A percentile compares a stretch with the other conserved stretches of the same genome.
These are phyloP conservation scores for Ophiocordyceps camponoti-rufipedis DNA, from an alignment of 2,329 filamentous ascomycete species.

Conservation along the genomic window DNA sequence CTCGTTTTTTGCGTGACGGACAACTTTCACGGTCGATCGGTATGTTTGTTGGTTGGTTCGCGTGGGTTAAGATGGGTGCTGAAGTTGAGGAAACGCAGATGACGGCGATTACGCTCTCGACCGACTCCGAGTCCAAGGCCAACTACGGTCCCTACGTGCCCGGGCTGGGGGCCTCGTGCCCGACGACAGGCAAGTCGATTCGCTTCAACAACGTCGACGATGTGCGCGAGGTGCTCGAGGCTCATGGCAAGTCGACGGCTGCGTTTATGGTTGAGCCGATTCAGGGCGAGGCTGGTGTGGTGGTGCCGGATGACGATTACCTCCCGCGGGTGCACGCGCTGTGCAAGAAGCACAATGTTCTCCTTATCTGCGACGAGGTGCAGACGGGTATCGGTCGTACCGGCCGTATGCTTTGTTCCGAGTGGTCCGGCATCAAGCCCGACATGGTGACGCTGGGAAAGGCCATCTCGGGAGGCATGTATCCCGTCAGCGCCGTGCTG, in stretches of 20 bases:
- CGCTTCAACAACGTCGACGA: slow-evolving; percentile 75
- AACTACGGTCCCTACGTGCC: slow-evolving; percentile 96
- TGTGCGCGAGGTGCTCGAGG: slow-evolving; percentile 60
- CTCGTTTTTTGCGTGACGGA: slow-evolving; percentile 69
- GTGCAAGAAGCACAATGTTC: slow-evolving; percentile 87
- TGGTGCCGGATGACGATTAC: slow-evolving; percentile 85
- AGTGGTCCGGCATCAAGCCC: slow-evolving; percentile 91
- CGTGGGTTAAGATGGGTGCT: too few species aligned
- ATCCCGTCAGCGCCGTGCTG: slow-evolving; percentile 90
- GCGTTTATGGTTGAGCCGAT: slow-evolving; percentile 94
- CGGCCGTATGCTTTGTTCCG: slow-evolving; percentile 78
- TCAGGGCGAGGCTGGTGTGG: slow-evolving; percentile 91
- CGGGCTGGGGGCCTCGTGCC: slow-evolving; percentile 60
- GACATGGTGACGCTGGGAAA: slow-evolving; percentile 92
- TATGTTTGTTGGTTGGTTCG: slow-evolving; percentile 26
- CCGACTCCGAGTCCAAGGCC: slow-evolving; percentile 84
- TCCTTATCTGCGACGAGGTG: slow-evolving; percentile 96
- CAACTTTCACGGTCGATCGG: slow-evolving; percentile 93
- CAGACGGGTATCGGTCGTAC: slow-evolving; percentile 95
- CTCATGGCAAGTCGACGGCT: slow-evolving; percentile 68
- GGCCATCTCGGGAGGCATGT: slow-evolving; percentile 96
- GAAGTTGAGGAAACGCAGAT: slow-evolving; percentile 33
- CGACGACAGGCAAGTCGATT: slow-evolving; percentile 57
- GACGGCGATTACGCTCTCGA: slow-evolving; percentile 86
- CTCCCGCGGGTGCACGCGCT: slow-evolving; percentile 61